These are phyloP conservation scores for Hericium erinaceus DNA, from an alignment of 768 basidiomycete species.

Conservation along the genomic window DNA sequence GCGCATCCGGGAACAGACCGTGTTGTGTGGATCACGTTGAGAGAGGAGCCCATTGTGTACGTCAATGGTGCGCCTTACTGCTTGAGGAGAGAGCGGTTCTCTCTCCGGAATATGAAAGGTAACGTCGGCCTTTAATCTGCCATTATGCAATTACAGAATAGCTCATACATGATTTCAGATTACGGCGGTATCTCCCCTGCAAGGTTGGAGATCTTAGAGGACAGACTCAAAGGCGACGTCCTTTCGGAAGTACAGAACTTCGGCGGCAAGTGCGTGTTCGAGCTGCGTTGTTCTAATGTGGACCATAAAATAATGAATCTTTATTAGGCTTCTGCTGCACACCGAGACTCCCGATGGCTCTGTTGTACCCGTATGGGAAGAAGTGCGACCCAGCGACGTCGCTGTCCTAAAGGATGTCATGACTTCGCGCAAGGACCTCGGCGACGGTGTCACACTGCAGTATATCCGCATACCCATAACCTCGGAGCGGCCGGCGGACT, in stretches of 20 bases:
- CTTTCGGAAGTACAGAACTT: slow-evolving; percentile 73
- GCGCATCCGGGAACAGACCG: slow-evolving; percentile 50
- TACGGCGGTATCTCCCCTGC: slow-evolving; percentile 92
- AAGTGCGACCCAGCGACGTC: slow-evolving; percentile 62
- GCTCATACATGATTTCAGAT: slow-evolving; percentile 35
- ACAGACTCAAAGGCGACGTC: slow-evolving; percentile 83
- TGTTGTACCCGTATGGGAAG: slow-evolving; percentile 93
- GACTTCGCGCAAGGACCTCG: slow-evolving; percentile 39
- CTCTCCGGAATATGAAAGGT: slow-evolving; percentile 93
- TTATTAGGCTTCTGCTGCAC: slow-evolving; percentile 69
- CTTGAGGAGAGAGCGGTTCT: slow-evolving; percentile 73
- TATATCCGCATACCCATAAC: slow-evolving; percentile 91
- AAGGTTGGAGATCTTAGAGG: slow-evolving; percentile 84
- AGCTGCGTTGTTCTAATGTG: not conserved
- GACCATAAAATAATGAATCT: not conserved
- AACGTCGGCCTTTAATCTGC: not conserved
- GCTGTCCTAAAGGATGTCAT: slow-evolving; percentile 85
- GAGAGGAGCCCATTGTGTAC: slow-evolving; percentile 88
- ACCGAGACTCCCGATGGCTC: slow-evolving; percentile 82
- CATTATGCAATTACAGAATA: not conserved
- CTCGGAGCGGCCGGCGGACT: slow-evolving; percentile 75
- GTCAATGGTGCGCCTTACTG: slow-evolving; percentile 93
- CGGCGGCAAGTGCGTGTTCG: slow-evolving; percentile 59
- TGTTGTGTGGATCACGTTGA: slow-evolving; percentile 86
- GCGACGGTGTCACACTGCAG: slow-evolving; percentile 50